Conservation (phyloP, 1,284 basidiomycete genomes). For the Marasmius oreades region DNA sequence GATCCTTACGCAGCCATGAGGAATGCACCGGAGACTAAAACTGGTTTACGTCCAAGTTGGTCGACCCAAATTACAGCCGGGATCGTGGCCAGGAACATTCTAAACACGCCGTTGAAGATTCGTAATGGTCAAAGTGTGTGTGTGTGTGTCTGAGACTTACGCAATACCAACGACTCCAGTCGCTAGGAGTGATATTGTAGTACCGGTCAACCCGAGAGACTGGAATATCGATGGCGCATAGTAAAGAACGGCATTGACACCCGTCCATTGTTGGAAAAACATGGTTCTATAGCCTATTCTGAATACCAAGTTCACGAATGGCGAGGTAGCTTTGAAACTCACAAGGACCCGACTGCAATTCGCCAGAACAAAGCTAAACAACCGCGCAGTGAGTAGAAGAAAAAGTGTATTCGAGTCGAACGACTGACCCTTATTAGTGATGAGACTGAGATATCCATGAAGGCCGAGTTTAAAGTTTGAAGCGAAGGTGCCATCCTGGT, state of each 20-base stretch:
- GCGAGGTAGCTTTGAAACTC: slow-evolving; percentile 18
- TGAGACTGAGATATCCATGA: slow-evolving; percentile 52
- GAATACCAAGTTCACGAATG: neutral
- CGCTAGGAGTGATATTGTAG: slow-evolving; percentile 55
- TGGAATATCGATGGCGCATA: slow-evolving; percentile 68
- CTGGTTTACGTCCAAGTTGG: slow-evolving; percentile 65
- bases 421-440: slow-evolving; percentile 46
- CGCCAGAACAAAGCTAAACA: slow-evolving; percentile 51
- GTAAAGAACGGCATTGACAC: slow-evolving; percentile 66
- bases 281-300: slow-evolving; percentile 41
- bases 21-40: slow-evolving; percentile 67
- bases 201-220: slow-evolving; percentile 53
- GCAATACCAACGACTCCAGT: slow-evolving; percentile 83
- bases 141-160: too few species aligned
- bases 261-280: slow-evolving; percentile 75
- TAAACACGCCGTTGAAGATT: slow-evolving; percentile 21
- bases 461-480: slow-evolving; percentile 64
- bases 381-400: neutral
- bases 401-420: neutral
- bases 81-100: slow-evolving; percentile 73
- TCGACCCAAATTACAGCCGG: slow-evolving; percentile 74
- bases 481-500: slow-evolving; percentile 55
- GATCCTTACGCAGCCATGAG: slow-evolving; percentile 54
- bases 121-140: neutral
- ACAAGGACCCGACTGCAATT: slow-evolving; percentile 57